Conservation (phyloP, 495 filamentous ascomycete genomes). For the Sordaria brevicollis region DNA sequence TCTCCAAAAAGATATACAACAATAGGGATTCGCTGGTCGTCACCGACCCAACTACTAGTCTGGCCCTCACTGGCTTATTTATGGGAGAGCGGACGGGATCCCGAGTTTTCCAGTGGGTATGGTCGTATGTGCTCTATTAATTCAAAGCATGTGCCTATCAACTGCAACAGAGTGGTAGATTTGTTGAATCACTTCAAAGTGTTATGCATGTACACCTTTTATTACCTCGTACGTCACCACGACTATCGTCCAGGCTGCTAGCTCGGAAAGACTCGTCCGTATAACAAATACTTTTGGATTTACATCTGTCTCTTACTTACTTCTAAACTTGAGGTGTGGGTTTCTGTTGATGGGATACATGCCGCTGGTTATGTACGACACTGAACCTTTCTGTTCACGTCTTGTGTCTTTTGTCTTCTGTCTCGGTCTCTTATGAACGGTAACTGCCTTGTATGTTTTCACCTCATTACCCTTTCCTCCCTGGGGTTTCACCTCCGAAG, state of each 20-base stretch:
- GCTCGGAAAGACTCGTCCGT: too few relatives aligned
- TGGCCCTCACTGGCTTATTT: constrained; percentile 23
- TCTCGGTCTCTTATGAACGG: not conserved
- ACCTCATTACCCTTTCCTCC: not conserved
- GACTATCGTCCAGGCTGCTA: too few relatives aligned
- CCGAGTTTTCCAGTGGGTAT: constrained; percentile 23
- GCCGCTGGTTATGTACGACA: not conserved
- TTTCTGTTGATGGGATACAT: not conserved
- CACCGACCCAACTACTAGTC: constrained; percentile 40
- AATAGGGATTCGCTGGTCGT: constrained; percentile 20
- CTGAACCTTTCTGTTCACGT: not conserved
- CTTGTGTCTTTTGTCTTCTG: not conserved
- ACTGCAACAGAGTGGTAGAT: too few relatives aligned
- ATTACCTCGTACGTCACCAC: too few relatives aligned
- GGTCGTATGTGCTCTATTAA: not conserved
- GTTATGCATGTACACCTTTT: too few relatives aligned
- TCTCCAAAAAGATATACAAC: constrained; percentile 15
- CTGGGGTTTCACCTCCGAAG: constrained; percentile 44
- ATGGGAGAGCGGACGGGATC: constrained; percentile 43
- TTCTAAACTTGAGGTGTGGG: too few relatives aligned
- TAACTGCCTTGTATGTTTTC: not conserved
- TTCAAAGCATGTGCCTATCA: not conserved
- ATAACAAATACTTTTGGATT: too few relatives aligned
- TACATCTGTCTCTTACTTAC: too few relatives aligned
- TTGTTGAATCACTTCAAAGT: too few relatives aligned